phyloP scores from a whole-genome alignment of 2,329 filamentous ascomycete species.

The Fusarium graminum region DNA sequence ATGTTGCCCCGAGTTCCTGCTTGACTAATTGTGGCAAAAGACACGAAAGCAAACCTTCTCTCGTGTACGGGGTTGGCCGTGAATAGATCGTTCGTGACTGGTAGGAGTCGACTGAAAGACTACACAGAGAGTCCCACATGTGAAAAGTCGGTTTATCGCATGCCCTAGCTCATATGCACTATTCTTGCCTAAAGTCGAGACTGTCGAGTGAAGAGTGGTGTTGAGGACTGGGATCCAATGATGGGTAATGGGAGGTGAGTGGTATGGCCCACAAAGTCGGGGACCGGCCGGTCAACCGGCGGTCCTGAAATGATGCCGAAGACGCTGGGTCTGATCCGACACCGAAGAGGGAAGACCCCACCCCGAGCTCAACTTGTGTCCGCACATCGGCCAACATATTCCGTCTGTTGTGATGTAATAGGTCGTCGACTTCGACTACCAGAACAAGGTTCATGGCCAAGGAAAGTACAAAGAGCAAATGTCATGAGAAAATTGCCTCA shows the following conservation, averaged over 20 bases:
- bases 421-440: constrained; percentile 5
- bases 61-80: constrained; percentile 1
- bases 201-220: constrained; percentile 1
- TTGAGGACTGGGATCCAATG: constrained; percentile 24
- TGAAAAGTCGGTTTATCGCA: constrained; percentile 16
- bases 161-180: constrained; percentile 25
- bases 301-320: constrained; percentile 18
- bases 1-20: not conserved
- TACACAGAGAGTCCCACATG: constrained; percentile 32
- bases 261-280: constrained; percentile 25
- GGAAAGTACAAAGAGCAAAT: constrained; percentile 8
- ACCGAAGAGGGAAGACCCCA: constrained; percentile 34
- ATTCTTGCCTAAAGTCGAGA: constrained; percentile 15
- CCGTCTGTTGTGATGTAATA: constrained; percentile 17
- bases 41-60: constrained; percentile 17
- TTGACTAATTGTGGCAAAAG: constrained; percentile 12
- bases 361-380: constrained; percentile 25
- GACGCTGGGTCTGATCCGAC: constrained; percentile 37
- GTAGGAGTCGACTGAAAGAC: constrained; percentile 16
- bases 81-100: constrained; percentile 15
- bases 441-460: constrained; percentile 35
- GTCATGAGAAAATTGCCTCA: constrained; percentile 38
- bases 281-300: constrained; percentile 19
- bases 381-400: constrained; percentile 19
- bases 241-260: not conserved